These are phyloP conservation scores for Scenedesmus sp. DNA, from an alignment of 163 green algal species.

Conservation along the genomic window DNA sequence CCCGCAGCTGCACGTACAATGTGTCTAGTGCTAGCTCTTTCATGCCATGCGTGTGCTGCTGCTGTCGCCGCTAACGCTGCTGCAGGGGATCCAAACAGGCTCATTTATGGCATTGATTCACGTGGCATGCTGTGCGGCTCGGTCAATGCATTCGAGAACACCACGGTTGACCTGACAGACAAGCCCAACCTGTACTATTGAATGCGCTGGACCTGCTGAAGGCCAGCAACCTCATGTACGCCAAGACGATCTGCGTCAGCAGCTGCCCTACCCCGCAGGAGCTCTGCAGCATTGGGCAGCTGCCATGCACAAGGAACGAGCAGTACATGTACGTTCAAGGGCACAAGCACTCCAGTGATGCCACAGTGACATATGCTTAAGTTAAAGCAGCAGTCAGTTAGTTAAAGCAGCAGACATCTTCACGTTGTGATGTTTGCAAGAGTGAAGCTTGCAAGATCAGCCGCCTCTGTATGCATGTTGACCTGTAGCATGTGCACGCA, in stretches of 20 bases:
- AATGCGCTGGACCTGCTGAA: slow-evolving; percentile 79
- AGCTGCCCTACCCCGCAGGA: slow-evolving; percentile 64
- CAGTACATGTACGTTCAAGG: slow-evolving; percentile 64
- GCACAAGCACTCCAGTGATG: too few species aligned
- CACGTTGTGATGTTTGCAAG: too few species aligned
- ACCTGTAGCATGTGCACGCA: neutral
- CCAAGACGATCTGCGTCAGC: slow-evolving; percentile 73
- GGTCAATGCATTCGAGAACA: slow-evolving; percentile 67
- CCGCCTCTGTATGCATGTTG: too few species aligned
- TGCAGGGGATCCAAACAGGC: slow-evolving; percentile 74
- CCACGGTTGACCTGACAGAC: slow-evolving; percentile 70
- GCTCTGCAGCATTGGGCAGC: slow-evolving; percentile 56
- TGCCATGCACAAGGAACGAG: slow-evolving; percentile 65
- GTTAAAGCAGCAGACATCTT: too few species aligned
- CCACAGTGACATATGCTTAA: neutral
- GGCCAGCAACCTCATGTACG: slow-evolving; percentile 67
- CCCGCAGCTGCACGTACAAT: neutral
- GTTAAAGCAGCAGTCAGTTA: neutral
- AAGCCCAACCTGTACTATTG: slow-evolving; percentile 84
- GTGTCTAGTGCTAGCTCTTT: neutral
- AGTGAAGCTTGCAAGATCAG: too few species aligned
- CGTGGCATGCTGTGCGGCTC: slow-evolving; percentile 85
- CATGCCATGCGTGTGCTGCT: neutral
- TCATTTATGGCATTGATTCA: slow-evolving; percentile 87
- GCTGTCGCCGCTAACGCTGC: too few species aligned